phyloP scores from a whole-genome alignment of 495 filamentous ascomycete species.

The Neurospora tetrasperma region DNA sequence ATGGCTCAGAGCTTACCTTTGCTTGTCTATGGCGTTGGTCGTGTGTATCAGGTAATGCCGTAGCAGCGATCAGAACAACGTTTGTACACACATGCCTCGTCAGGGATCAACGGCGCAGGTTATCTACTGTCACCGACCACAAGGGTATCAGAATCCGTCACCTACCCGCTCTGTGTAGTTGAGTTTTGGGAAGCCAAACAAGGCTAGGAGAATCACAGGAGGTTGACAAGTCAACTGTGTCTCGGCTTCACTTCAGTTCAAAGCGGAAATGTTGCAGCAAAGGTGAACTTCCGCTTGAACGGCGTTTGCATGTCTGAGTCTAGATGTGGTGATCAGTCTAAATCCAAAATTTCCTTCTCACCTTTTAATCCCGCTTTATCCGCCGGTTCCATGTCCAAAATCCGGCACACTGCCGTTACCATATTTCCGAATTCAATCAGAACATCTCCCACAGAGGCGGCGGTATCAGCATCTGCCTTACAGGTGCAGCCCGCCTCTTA shows the following conservation, averaged over 20 bases:
- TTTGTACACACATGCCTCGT: neutral
- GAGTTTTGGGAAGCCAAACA: neutral
- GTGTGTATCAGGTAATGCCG: neutral
- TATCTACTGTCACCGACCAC: neutral
- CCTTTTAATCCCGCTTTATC: neutral
- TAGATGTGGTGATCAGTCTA: neutral
- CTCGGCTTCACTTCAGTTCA: neutral
- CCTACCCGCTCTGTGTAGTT: neutral
- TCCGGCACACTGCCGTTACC: neutral
- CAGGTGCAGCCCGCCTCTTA: neutral
- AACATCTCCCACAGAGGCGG: conserved; percentile 28
- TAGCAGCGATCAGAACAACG: neutral
- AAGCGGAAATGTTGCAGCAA: neutral
- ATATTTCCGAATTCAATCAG: neutral
- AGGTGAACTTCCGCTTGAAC: neutral
- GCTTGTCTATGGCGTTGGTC: neutral
- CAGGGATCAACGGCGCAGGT: neutral
- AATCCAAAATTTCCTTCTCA: neutral
- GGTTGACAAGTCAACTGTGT: neutral
- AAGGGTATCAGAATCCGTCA: neutral
- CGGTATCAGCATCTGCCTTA: conserved; percentile 9
- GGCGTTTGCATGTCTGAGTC: neutral
- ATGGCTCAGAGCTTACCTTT: neutral
- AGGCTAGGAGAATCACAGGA: neutral
- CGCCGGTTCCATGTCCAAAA: neutral